These are phyloP conservation scores for Bodo saltans DNA, from an alignment of 78 protist species.

Conservation along the genomic window DNA sequence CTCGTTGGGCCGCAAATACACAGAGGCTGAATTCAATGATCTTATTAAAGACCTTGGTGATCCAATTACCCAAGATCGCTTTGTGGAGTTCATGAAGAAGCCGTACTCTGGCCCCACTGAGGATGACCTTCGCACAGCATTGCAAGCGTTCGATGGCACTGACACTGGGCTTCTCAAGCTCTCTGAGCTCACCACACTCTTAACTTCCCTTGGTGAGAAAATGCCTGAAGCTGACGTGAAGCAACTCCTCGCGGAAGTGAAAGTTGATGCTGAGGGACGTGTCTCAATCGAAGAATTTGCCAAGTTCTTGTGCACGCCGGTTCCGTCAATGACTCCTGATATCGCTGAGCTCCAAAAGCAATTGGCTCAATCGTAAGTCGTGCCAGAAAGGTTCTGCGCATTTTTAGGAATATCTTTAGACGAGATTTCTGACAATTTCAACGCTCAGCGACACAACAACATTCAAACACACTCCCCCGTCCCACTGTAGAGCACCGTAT, in stretches of 20 bases:
- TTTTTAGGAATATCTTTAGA: too few species aligned
- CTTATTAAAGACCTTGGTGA: not conserved
- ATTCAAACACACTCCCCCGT: too few species aligned
- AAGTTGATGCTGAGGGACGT: slow-evolving; percentile 15
- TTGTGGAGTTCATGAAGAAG: slow-evolving; percentile 22
- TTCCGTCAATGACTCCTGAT: slow-evolving; percentile 27
- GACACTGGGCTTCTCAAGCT: slow-evolving; percentile 18
- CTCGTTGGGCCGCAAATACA: slow-evolving; percentile 17
- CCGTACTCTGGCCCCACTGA: slow-evolving; percentile 28
- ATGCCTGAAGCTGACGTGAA: slow-evolving; percentile 30
- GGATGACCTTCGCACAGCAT: slow-evolving; percentile 11
- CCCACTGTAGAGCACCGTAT: too few species aligned
- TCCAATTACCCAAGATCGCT: not conserved
- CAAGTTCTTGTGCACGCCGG: slow-evolving; percentile 13
- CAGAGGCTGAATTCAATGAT: slow-evolving; percentile 18
- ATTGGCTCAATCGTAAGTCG: too few species aligned
- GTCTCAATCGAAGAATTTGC: slow-evolving; percentile 25
- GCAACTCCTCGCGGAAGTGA: slow-evolving; percentile 30
- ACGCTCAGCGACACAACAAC: too few species aligned
- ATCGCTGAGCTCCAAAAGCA: slow-evolving; percentile 35
- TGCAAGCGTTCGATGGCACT: slow-evolving; percentile 30
- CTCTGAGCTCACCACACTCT: slow-evolving; percentile 16
- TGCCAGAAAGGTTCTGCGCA: too few species aligned
- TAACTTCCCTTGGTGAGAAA: slow-evolving; percentile 30
- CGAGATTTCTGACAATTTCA: too few species aligned